phyloP scores from a whole-genome alignment of 1,139 yeast genomes.

The Tardiomyces digboiensis region DNA sequence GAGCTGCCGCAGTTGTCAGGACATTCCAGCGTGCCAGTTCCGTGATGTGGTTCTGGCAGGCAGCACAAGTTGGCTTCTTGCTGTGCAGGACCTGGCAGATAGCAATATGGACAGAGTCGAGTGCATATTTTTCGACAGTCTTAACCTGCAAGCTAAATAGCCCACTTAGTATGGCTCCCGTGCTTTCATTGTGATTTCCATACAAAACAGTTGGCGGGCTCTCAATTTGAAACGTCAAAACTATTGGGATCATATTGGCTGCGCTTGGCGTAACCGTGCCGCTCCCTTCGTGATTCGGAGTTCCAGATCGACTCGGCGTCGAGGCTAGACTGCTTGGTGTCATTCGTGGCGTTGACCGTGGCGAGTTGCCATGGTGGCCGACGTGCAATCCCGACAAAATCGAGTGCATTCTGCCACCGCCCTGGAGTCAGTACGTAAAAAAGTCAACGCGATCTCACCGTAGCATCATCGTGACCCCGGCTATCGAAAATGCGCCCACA shows the following conservation, averaged over 20 bases:
- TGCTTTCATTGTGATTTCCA: conserved; percentile 67
- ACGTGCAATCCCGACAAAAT: not conserved
- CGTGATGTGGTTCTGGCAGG: conserved; percentile 9
- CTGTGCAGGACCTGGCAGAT: conserved; percentile 58
- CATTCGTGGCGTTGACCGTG: not conserved
- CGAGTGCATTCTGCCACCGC: conserved; percentile 1
- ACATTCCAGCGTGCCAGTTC: conserved; percentile 89
- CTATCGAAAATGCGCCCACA: no score
- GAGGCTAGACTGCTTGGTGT: not conserved
- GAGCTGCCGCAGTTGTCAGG: conserved; percentile 43
- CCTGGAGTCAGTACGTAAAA: not conserved
- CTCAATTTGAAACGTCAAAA: conserved; percentile 58
- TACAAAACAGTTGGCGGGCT: conserved; percentile 86
- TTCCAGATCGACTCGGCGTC: not conserved
- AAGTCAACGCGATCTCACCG: not conserved
- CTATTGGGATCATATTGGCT: conserved; percentile 19
- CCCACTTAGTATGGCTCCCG: conserved; percentile 85
- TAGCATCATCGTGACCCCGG: no score
- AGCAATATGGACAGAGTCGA: conserved; percentile 52
- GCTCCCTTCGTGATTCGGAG: not conserved
- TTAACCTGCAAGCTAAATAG: conserved; percentile 32
- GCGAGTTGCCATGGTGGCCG: not conserved
- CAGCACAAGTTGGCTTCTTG: conserved; percentile 10
- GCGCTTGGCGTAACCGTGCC: not conserved
- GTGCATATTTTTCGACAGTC: conserved; percentile 23